A percentile compares a stretch with the other conserved stretches of the same genome.
phyloP scores from a whole-genome alignment of 805 yeast species.

The Schizosaccharomyces cryophilus region DNA sequence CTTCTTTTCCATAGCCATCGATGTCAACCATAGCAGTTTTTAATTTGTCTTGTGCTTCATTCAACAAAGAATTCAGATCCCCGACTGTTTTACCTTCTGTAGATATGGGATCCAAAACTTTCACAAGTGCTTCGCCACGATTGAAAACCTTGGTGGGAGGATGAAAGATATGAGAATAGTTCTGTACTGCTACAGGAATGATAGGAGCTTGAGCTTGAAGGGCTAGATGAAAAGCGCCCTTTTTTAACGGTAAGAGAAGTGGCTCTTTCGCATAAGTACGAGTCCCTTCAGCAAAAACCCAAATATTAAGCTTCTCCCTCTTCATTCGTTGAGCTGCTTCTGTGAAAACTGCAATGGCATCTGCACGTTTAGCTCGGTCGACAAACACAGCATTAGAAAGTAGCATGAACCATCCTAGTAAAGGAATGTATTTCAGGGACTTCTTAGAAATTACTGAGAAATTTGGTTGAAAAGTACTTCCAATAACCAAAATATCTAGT shows the following conservation, averaged over 20 bases:
- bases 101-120: conserved; percentile 57
- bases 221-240: conserved; percentile 96
- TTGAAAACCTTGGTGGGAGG: conserved; percentile 39
- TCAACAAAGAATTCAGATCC: conserved; percentile 39
- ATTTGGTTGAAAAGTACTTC: conserved; percentile 61
- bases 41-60: conserved; percentile 38
- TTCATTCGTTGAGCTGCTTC: conserved; percentile 41
- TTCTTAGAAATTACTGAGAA: conserved; percentile 84
- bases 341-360: conserved; percentile 53
- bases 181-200: conserved; percentile 68
- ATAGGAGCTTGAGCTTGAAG: conserved; percentile 76
- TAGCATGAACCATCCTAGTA: conserved; percentile 87
- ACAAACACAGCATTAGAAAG: conserved; percentile 76
- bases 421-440: conserved; percentile 60
- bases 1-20: not conserved
- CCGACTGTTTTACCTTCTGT: conserved; percentile 48
- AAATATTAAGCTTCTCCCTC: conserved; percentile 42
- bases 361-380: conserved; percentile 53
- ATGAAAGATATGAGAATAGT: conserved; percentile 52
- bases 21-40: conserved; percentile 7
- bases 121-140: conserved; percentile 39
- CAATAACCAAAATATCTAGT: conserved; percentile 59
- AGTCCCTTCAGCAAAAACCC: conserved; percentile 94
- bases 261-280: conserved; percentile 54
- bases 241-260: conserved; percentile 64